phyloP scores from a whole-genome alignment of 352 stramenopile species.

The Globisporangium orthogonon region DNA sequence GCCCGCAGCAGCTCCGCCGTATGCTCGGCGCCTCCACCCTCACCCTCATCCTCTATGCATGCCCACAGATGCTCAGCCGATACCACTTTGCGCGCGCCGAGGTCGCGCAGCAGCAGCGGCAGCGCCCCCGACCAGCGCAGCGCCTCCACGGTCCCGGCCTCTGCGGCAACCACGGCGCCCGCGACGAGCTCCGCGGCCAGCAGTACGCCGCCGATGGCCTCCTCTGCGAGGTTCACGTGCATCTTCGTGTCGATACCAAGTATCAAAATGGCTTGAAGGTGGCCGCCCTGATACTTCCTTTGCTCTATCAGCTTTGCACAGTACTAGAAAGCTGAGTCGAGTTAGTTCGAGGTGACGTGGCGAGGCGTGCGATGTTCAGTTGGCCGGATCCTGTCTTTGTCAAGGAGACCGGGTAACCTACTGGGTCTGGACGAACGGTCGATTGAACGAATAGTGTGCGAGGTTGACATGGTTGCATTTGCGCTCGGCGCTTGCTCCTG shows the following conservation, averaged over 20 bases:
- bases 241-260: neutral
- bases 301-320: too few species aligned
- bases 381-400: too few species aligned
- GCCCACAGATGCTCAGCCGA: constrained; percentile 26
- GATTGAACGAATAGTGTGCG: too few species aligned
- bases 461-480: too few species aligned
- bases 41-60: constrained; percentile 2
- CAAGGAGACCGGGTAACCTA: too few species aligned
- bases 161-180: constrained; percentile 36
- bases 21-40: constrained; percentile 6
- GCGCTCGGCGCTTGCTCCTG: too few species aligned
- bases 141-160: constrained; percentile 49
- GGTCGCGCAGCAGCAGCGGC: constrained; percentile 56
- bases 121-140: constrained; percentile 63
- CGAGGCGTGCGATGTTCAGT: too few species aligned
- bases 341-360: too few species aligned
- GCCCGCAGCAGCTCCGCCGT: constrained; percentile 20
- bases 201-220: constrained; percentile 47
- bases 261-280: too few species aligned
- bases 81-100: constrained; percentile 47
- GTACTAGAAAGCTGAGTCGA: too few species aligned
- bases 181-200: constrained; percentile 50
- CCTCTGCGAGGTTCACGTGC: constrained; percentile 46
- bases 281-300: too few species aligned
- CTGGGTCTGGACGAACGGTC: too few species aligned